Base-by-base conservation (phyloP, 352 stramenopile genomes). In the Paralagenidium karlingii region DNA sequence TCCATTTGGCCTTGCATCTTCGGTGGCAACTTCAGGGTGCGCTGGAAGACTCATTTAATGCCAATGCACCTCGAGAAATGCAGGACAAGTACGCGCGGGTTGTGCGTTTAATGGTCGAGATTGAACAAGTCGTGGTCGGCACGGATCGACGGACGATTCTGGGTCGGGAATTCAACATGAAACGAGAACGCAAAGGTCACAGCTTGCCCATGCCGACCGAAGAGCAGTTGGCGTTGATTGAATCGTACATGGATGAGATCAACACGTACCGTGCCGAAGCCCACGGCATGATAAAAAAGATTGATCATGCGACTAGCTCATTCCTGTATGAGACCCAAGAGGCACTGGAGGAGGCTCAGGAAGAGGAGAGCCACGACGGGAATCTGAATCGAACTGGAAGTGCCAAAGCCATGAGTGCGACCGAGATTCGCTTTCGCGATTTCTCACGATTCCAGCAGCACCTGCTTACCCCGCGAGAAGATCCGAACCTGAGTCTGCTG, bases 381-480 rank as follows among this genome's bases (percentile, higher is more conserved):
- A 36, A 3, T 36, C 16, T 7, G 30, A n/a, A n/a, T n/a, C n/a
- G n/a, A n/a, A n/a, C n/a, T n/a, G n/a, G n/a, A n/a, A n/a, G n/a
- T n/a, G n/a, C n/a, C n/a, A n/a, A n/a, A n/a, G 7, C 22, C 30
- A 7, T 7, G 22, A 36, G 30, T 20, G 30, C 19, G 30, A 36
- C 19, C 22, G 71, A 89, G 41, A 75, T 63, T 18, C 65, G 75
- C 30, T 92, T 88, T 47, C 70, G 75, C 13, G 78, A 89, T 49
- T 92, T 87, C 34, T 89, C 78, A 12, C 58, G 66, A 7, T 92
- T 92, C 40, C 78, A 92, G 43, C 79, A 92, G 58, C 79, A 92
- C 34, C 51, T 92, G 31, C 50, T 92, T 3, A 86, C 74, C 8
- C 73, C 76, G 2, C 82, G 80, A 44, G 67, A 81, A 38, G 56